Percentiles rank a stretch among this genome's conserved stretches.
Evolutionary conservation across 208 protist species (phyloP).

Genomic region (Phytomonas sp.): DNA sequence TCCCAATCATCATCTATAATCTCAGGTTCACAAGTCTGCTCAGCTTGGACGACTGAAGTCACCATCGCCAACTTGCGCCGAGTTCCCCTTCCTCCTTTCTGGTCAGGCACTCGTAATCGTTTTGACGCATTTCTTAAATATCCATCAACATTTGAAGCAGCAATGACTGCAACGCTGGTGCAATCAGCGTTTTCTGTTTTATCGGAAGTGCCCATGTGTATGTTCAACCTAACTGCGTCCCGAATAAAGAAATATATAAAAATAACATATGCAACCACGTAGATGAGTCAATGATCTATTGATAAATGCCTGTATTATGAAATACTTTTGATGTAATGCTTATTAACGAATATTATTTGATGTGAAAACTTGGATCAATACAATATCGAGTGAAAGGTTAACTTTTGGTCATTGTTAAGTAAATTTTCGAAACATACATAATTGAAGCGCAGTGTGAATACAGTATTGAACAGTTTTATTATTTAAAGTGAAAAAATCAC

Average conservation of each 20-base stretch:
- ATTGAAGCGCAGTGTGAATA: neutral
- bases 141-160: slow-evolving; percentile 67
- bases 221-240: neutral
- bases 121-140: slow-evolving; percentile 79
- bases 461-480: neutral
- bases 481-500: neutral
- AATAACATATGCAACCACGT: slow-evolving; percentile 4
- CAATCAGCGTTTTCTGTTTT: neutral
- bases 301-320: neutral
- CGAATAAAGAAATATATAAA: slow-evolving; percentile 1
- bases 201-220: neutral
- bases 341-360: neutral
- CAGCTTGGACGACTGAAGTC: slow-evolving; percentile 27
- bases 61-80: slow-evolving; percentile 77
- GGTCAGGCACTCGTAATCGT: slow-evolving; percentile 57
- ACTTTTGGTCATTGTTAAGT: too few species aligned
- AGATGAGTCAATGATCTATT: neutral
- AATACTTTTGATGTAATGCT: neutral
- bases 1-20: slow-evolving; percentile 73
- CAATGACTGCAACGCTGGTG: slow-evolving; percentile 36
- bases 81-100: slow-evolving; percentile 72
- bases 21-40: slow-evolving; percentile 2
- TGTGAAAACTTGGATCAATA: neutral
- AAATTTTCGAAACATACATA: neutral
- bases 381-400: too few species aligned